Conservation (phyloP, 805 yeast genomes). For the Metschnikowia koreensis region DNA sequence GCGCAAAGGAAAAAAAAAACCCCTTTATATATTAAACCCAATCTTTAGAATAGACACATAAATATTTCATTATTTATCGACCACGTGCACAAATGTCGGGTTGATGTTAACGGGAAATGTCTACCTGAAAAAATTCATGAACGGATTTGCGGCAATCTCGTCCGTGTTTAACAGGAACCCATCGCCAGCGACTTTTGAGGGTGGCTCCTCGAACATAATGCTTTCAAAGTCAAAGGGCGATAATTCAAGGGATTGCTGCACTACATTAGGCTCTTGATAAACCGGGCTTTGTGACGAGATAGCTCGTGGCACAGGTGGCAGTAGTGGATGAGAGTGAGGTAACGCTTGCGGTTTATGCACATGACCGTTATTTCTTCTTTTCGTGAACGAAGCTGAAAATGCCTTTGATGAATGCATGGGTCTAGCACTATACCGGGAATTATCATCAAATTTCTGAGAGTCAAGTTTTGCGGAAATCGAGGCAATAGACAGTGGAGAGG, state of each 20-base stretch:
- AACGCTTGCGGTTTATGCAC: slow-evolving; percentile 18
- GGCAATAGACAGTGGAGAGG: slow-evolving; percentile 18
- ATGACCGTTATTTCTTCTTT: slow-evolving; percentile 18
- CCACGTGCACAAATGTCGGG: no score
- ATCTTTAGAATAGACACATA: no score
- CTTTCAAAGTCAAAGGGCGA: slow-evolving; percentile 1
- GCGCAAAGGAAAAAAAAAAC: no score
- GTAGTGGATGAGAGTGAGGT: neutral
- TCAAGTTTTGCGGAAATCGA: slow-evolving; percentile 32
- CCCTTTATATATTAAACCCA: no score
- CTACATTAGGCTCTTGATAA: no score
- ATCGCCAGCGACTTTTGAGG: slow-evolving; percentile 4
- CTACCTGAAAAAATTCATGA: slow-evolving; percentile 1
- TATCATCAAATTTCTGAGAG: slow-evolving; percentile 22
- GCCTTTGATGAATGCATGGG: slow-evolving; percentile 12
- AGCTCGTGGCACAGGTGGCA: neutral
- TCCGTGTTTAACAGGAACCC: slow-evolving; percentile 6
- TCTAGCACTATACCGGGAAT: neutral
- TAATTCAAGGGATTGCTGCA: no score
- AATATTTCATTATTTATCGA: no score
- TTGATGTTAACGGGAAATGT: no score
- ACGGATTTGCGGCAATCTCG: slow-evolving; percentile 7
- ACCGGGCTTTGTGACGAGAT: neutral
- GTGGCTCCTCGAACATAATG: slow-evolving; percentile 6
- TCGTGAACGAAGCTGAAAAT: slow-evolving; percentile 11